Evolutionary conservation across 176 grass and related monocot genomes (phyloP).

Genomic region (Bromus sterilis): DNA sequence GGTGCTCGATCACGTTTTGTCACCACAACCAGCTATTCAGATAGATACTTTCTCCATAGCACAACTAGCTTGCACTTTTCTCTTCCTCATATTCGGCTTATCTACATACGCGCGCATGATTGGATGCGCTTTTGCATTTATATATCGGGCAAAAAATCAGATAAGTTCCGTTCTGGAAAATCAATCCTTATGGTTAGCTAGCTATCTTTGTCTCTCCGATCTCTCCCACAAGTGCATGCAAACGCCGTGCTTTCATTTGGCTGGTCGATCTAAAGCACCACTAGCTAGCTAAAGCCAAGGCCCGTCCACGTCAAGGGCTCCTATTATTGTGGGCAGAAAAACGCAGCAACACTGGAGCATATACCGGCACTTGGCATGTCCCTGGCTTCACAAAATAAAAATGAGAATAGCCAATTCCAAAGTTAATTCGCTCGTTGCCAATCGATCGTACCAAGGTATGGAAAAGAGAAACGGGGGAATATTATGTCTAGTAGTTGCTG

Average conservation of each 20-base stretch:
- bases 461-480: neutral
- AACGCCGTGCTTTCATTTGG: neutral
- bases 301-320: neutral
- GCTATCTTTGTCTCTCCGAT: neutral
- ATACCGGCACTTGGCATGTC: neutral
- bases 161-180: neutral
- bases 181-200: neutral
- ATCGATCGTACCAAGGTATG: neutral
- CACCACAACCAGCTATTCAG: neutral
- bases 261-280: neutral
- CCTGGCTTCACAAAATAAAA: neutral
- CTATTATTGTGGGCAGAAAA: slow-evolving; percentile 9
- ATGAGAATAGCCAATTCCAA: neutral
- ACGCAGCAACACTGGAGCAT: neutral
- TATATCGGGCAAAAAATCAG: no score
- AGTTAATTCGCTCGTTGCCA: neutral
- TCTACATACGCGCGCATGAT: neutral
- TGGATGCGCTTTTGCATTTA: neutral
- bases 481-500: neutral
- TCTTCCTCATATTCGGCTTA: neutral
- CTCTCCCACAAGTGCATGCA: neutral
- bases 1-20: neutral
- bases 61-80: neutral
- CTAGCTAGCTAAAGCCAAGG: neutral
- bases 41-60: neutral